Conservation (phyloP, 2,329 filamentous ascomycete species). For the Lecanicillium sp. region DNA sequence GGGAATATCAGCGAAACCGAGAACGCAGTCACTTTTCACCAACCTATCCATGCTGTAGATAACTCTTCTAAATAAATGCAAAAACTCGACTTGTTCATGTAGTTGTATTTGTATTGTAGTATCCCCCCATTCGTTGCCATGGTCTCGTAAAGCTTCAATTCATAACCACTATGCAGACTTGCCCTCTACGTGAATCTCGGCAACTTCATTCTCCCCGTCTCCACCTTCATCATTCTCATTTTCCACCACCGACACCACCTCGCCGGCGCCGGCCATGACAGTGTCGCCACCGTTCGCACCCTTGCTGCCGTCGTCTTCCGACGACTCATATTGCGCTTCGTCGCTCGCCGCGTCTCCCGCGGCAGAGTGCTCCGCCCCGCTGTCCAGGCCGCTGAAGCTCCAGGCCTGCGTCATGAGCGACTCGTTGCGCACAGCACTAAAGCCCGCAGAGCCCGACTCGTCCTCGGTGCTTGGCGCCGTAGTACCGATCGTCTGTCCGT, state of each 20-base stretch:
- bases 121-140: background rate
- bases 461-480: slow-evolving; percentile 44
- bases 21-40: too few species aligned
- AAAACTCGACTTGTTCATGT: too few species aligned
- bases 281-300: slow-evolving; percentile 20
- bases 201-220: slow-evolving; percentile 37
- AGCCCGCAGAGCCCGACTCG: slow-evolving; percentile 24
- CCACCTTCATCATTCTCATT: background rate
- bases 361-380: slow-evolving; percentile 25
- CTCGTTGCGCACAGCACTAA: slow-evolving; percentile 28
- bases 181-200: slow-evolving; percentile 44
- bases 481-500: slow-evolving; percentile 21
- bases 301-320: slow-evolving; percentile 27
- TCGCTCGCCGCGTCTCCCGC: slow-evolving; percentile 37
- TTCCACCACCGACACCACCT: slow-evolving; percentile 33
- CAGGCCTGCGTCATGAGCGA: slow-evolving; percentile 35
- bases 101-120: too few species aligned
- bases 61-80: too few species aligned
- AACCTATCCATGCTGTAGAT: too few species aligned
- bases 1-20: too few species aligned
- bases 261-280: slow-evolving; percentile 13
- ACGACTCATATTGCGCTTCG: slow-evolving; percentile 37
- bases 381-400: slow-evolving; percentile 38
- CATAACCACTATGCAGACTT: slow-evolving; percentile 14
- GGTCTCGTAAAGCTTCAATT: slow-evolving; percentile 2